Percentiles rank a stretch among this genome's conserved stretches.
These are phyloP conservation scores for Naganishia liquefaciens DNA, from an alignment of 1,284 basidiomycete genomes.

Conservation along the genomic window DNA sequence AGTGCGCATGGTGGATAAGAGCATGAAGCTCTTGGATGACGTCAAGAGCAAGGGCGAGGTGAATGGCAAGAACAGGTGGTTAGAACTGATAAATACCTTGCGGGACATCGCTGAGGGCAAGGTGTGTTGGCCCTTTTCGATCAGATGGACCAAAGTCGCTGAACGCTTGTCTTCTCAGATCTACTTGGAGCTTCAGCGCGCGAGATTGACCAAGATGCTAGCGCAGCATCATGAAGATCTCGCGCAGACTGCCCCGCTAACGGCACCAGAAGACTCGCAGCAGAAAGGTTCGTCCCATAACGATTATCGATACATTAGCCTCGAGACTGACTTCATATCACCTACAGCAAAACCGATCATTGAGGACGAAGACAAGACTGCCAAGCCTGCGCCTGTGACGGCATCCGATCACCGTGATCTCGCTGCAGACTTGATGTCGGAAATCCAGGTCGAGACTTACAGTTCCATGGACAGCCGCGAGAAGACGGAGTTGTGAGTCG, in stretches of 20 bases:
- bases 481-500: slow-evolving; percentile 82
- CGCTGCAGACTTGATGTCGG: slow-evolving; percentile 85
- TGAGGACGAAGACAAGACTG: slow-evolving; percentile 47
- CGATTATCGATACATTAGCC: too few relatives aligned
- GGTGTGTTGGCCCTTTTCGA: slow-evolving; percentile 57
- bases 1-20: slow-evolving; percentile 84
- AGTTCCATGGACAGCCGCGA: slow-evolving; percentile 97
- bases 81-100: slow-evolving; percentile 83
- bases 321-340: neutral
- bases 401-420: slow-evolving; percentile 66
- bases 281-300: neutral
- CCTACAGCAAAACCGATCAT: slow-evolving; percentile 36
- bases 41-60: slow-evolving; percentile 56
- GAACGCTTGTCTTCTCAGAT: slow-evolving; percentile 62
- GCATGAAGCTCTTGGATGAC: slow-evolving; percentile 75
- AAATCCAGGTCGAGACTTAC: slow-evolving; percentile 98
- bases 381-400: slow-evolving; percentile 52
- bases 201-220: slow-evolving; percentile 83
- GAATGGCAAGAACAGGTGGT: slow-evolving; percentile 59
- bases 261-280: slow-evolving; percentile 40
- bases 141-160: neutral
- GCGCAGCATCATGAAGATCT: slow-evolving; percentile 79
- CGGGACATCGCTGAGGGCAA: slow-evolving; percentile 94
- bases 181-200: slow-evolving; percentile 94
- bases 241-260: slow-evolving; percentile 48